Base-by-base conservation (phyloP, 176 grass and related monocot genomes). In the Puya raimondii region DNA sequence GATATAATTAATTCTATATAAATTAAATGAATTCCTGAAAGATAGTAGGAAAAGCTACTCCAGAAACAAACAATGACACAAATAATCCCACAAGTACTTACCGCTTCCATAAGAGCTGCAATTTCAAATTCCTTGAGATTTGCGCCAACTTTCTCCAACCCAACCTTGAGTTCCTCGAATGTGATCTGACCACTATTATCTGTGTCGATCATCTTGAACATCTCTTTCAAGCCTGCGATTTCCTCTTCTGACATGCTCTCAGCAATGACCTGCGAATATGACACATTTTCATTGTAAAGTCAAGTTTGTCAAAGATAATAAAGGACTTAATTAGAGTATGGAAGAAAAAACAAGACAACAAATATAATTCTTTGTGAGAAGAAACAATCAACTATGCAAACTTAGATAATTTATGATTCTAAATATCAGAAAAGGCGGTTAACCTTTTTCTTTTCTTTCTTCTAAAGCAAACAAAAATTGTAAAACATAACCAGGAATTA, bases 151-250 rank as follows among this genome's bases (percentile, higher is more conserved):
- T 82, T 74, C 11, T 78, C 73, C 57, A 91, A 72, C 51, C 88
- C 88, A 66, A 57, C 74, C 80, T 86, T 91, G 70, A 91, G 71
- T 74, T 91, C 88, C 21, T 91, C 88, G 48, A 86, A 66, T 63
- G 88, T 91, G 56, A 91, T 91, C 71, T 91, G 83, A 25, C 84
- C 88, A 29, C 88, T 91, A 23, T 91, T 91, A 76, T 91, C 88
- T 11, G 47, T 72, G 70, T 91, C 88, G 57, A 91, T 71, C 88
- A 91, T 91, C 83, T 91, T 91, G 66, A 91, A 91, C 88, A 91
- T 91, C 75, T 86, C 88, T 78, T 86, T 91, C 27, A 91, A 64
- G 15, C 88, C 88, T 54, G 84, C 88, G 72, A 91, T 91, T 84
- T 91, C 88, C 71, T 91, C 88, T 73, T 91, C 88, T 22, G 88